Conservation (phyloP, 345 rosid species). For the Aurinia saxatilis region DNA sequence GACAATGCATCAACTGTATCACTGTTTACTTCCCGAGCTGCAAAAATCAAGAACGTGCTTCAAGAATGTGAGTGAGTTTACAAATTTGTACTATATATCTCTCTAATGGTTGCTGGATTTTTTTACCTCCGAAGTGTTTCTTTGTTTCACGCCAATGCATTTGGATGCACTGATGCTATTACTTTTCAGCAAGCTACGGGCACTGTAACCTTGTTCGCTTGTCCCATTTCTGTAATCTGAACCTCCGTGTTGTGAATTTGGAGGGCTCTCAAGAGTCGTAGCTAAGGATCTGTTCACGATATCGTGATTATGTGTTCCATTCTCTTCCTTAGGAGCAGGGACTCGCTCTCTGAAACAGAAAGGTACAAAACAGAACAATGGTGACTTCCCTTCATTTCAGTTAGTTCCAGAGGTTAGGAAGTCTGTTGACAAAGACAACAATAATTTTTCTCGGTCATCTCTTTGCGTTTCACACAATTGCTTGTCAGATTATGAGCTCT, state of each 20-base stretch:
- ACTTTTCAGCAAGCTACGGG: conserved; percentile 78
- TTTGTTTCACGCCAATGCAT: conserved; percentile 55
- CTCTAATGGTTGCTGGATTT: conserved; percentile 1
- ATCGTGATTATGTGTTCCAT: conserved; percentile 21
- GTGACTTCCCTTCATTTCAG: no score
- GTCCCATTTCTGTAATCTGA: conserved; percentile 27
- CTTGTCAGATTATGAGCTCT: no score
- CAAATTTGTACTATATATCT: background rate
- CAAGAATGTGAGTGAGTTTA: background rate
- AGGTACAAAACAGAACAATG: background rate
- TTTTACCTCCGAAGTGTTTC: conserved; percentile 41
- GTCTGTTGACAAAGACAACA: no score
- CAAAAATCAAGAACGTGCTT: background rate
- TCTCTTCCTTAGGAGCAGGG: conserved; percentile 55
- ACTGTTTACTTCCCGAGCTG: conserved; percentile 51
- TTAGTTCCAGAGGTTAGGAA: no score
- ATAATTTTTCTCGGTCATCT: no score
- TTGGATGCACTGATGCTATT: conserved; percentile 94
- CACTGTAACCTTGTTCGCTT: conserved; percentile 38
- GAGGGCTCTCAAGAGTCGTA: conserved; percentile 42
- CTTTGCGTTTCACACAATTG: no score
- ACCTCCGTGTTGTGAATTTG: conserved; percentile 30
- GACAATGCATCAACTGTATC: conserved; percentile 50
- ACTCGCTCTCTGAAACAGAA: conserved; percentile 66
- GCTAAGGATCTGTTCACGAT: conserved; percentile 47